Base-by-base conservation (phyloP, 257 asterid genomes). In the Dorcoceras hygrometricum region DNA sequence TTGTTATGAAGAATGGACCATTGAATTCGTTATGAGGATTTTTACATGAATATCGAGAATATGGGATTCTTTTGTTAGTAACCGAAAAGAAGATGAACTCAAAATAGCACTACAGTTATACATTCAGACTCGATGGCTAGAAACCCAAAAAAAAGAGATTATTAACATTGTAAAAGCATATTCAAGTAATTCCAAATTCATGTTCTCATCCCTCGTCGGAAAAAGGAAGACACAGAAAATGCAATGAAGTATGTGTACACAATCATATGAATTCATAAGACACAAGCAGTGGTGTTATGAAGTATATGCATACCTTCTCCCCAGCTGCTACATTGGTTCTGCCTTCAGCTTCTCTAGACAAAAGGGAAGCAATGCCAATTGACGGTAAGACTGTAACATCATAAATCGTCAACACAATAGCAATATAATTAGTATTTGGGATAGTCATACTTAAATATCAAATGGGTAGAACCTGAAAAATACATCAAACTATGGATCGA, bases 291-390 rank as follows among this genome's bases (percentile, higher is more conserved):
- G 24, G 27, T 34, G 48, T 29, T 57, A 51, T 32, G 74, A 53
- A 71, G n/a, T n/a, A n/a, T n/a, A n/a, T 48, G 51, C 59, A 72
- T 72, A 88, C 97, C 96, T 88, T 93, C 68, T 90, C 99, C 65
- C 89, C 97, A 23, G 93, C 82, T 23, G 95, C 81, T 51, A 83
- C 75, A 80, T 86, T 88, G 76, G 88, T 82, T 82, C 96, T 81
- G 73, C 96, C 99, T 76, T 93, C 99, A 32, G 99, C 95, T 81
- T 93, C 99, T 80, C 99, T 86, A 50, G 95, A 88, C 75, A 96
- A 88, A 77, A 93, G 95, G 80, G 97, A 95, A 72, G 95, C 97
- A 73, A 90, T 72, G 69, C 99, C 99, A 76, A 79, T 48, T 56
- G 99, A 90, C 7, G 99, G 92, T 81, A 93, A 72, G 23, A 85